Base-by-base conservation (phyloP, 352 stramenopile genomes). In the Globisporangium lucens region DNA sequence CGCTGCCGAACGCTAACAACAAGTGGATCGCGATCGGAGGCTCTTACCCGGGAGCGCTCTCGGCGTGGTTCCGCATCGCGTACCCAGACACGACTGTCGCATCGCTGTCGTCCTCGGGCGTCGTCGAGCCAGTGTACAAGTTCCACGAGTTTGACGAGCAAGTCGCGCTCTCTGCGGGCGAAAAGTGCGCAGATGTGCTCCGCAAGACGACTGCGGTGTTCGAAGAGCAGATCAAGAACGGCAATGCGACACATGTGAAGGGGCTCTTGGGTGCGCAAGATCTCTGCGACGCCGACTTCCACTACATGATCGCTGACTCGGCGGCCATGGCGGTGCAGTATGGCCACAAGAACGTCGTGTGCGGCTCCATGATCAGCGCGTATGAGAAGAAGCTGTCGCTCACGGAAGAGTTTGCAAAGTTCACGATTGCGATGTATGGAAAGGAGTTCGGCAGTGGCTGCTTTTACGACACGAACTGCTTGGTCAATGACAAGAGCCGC, bases 251-350 rank as follows among this genome's bases (percentile, higher is more conserved):
- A 9, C 66, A 51, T 12, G 86, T 90, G 55, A 92, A 92, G 62
- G 67, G 41, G 27, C 65, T 95, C 12, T 77, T 97, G 35, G 84
- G 88, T 15, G 84, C 85, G 1, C 47, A 87, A 33, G 75, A 69
- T 12, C 70, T 96, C 35, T 73, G 61, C 8, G 83, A 93, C 35
- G 72, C 77, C 15, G 89, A 96, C 64, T 97, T 97, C 69, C 93
- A 93, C 73, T 97, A 97, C 75, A 97, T 97, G 89, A 77, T 96
- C 56, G 89, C 89, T 8, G 89, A 96, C 69, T 74, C 87, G 22
- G 88, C 89, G 20, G 87, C 89, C 1, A 97, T 97, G 89, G 85
- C 83, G 4, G 87, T 94, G 38, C 89, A 97, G 73, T 97, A 97
- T 70, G 85, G 89, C 5, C 79, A 87, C 71, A 97, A 97, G 70